Evolutionary conservation across 2,329 filamentous ascomycete species (phyloP).

Genomic region (Hypocreales sp.): DNA sequence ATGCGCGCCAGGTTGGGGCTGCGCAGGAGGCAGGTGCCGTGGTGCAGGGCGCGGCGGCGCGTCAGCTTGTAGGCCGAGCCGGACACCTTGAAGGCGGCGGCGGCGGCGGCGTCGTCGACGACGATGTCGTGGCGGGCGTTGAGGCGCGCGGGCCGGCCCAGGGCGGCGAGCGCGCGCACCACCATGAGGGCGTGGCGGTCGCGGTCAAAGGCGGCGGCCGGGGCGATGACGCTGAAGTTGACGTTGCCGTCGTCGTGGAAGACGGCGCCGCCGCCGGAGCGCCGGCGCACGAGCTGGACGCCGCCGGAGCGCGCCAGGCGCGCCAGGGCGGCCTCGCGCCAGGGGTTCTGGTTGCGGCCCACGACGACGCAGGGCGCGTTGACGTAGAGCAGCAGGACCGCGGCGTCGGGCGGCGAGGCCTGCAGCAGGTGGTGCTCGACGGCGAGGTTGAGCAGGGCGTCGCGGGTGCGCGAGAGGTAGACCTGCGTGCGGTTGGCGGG

Average conservation of each 20-base stretch:
- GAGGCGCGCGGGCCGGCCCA: constrained; percentile 50
- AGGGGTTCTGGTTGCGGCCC: constrained; percentile 94
- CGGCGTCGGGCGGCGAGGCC: constrained; percentile 54
- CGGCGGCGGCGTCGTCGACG: constrained; percentile 29
- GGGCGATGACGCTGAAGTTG: constrained; percentile 87
- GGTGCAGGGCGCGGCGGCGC: constrained; percentile 65
- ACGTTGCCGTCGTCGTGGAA: constrained; percentile 90
- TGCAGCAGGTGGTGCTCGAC: constrained; percentile 84
- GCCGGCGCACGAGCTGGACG: constrained; percentile 57
- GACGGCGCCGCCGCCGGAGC: constrained; percentile 82
- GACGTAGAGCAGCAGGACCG: constrained; percentile 72
- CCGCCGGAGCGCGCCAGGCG: constrained; percentile 27
- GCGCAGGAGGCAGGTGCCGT: constrained; percentile 75
- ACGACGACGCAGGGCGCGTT: constrained; percentile 82
- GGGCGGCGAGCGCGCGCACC: constrained; percentile 55
- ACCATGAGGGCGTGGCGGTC: constrained; percentile 89
- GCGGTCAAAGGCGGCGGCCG: constrained; percentile 60
- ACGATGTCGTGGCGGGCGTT: constrained; percentile 93
- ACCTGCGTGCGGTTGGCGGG: constrained; percentile 43
- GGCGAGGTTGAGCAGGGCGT: constrained; percentile 83
- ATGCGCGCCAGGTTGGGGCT: constrained; percentile 62
- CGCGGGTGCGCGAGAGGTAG: constrained; percentile 51
- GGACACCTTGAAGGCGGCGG: constrained; percentile 57
- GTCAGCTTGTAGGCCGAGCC: constrained; percentile 94
- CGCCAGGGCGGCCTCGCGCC: constrained; percentile 72